A percentile compares a stretch with the other conserved stretches of the same genome.
Evolutionary conservation across 192 early-diverging fungal genomes (phyloP).

Genomic region (Umbelopsis sp.): DNA sequence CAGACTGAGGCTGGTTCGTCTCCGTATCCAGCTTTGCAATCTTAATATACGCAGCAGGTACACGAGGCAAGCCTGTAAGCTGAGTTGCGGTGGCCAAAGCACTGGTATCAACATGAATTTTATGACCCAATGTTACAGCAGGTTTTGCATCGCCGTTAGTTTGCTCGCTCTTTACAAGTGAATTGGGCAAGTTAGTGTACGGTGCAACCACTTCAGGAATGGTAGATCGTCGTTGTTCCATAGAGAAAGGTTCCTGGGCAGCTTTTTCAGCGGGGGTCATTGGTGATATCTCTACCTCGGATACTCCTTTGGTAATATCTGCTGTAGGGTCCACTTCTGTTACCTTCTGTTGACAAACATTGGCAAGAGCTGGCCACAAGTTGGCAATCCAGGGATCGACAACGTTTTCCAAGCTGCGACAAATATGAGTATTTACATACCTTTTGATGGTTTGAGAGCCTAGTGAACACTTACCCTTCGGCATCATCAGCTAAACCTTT

Average conservation of each 20-base stretch:
- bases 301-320: background rate
- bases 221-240: background rate
- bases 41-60: slow-evolving; percentile 50
- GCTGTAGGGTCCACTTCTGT: background rate
- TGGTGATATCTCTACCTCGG: background rate
- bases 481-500: slow-evolving; percentile 91
- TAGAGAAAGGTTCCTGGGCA: slow-evolving; percentile 20
- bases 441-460: background rate
- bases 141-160: background rate
- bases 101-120: slow-evolving; percentile 48
- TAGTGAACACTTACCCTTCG: slow-evolving; percentile 60
- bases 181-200: slow-evolving; percentile 23
- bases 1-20: background rate
- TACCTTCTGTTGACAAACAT: slow-evolving; percentile 31
- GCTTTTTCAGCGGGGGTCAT: background rate
- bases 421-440: background rate
- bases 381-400: slow-evolving; percentile 93
- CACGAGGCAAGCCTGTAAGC: slow-evolving; percentile 61
- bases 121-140: slow-evolving; percentile 18
- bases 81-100: slow-evolving; percentile 44
- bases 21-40: slow-evolving; percentile 26
- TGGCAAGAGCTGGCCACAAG: slow-evolving; percentile 73
- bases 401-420: slow-evolving; percentile 70
- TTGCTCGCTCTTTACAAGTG: slow-evolving; percentile 10
- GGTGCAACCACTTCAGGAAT: slow-evolving; percentile 25